Evolutionary conservation across 345 rosid genomes (phyloP), one percentile per base, ranked within the genome.

Genomic region (Salix suchowensis): DNA sequence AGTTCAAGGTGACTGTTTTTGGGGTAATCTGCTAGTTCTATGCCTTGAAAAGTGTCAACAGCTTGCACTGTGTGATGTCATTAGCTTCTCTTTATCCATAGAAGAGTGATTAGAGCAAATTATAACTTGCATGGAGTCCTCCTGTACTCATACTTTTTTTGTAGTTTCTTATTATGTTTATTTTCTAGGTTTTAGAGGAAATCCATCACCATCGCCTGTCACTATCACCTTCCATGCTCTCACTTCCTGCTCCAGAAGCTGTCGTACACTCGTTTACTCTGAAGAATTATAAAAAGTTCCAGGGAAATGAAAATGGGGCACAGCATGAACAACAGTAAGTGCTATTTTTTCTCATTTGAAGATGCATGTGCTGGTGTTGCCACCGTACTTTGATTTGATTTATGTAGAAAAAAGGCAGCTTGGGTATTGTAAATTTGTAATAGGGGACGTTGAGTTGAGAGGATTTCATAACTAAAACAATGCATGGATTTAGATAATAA

Each of bases 191-290:
- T 55, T 60, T 79, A 23, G 82, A 68, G 70, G 82, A 74, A 79
- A 74, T 79, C 64, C 82, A 74, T 79, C 74, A 48, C 70, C 82
- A 74, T 68, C 74, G 70, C 68, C 24, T 72, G 54, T 79, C 75
- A 37, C 65, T 79, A 36, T 79, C 76, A 46, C 70, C 46, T 15
- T 69, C 82, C 24, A 74, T 36, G 74, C 54, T 68, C 58, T 74
- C 65, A 18, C 74, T 61, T 18, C 82, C 82, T 74, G 82, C 82
- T 62, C 82, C 82, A 11, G 82, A 79, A 68, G 74, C 64, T 34
- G 70, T 79, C 46, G 82, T 79, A 21, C 39, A 79, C 30, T 79
- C 82, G 4, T 73, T 79, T 55, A 71, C 78, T 23, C 82, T 79
- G 37, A 79, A 79, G 74, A 34, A 68, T 64, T 52, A 79, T 60